A percentile compares a stretch with the other conserved stretches of the same genome.
These are phyloP conservation scores for Ceratobasidium sp. DNA, from an alignment of 1,284 basidiomycete genomes.

Conservation along the genomic window DNA sequence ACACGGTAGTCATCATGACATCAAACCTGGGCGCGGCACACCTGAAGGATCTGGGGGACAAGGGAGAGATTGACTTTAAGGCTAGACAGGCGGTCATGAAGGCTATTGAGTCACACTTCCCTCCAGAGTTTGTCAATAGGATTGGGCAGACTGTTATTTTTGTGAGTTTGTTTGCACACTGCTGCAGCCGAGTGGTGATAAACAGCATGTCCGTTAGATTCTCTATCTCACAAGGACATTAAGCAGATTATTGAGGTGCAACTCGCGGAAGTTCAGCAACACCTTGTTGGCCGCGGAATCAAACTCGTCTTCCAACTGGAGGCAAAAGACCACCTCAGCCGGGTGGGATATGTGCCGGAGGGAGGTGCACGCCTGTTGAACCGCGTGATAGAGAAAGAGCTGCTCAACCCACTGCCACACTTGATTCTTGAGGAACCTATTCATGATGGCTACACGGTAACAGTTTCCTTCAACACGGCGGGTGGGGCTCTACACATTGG, in stretches of 20 bases:
- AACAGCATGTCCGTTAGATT: constrained; percentile 64
- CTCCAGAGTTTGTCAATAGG: constrained; percentile 94
- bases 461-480: constrained; percentile 85
- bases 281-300: constrained; percentile 86
- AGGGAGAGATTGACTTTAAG: constrained; percentile 75
- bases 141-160: constrained; percentile 93
- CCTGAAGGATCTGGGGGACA: constrained; percentile 83
- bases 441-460: constrained; percentile 84
- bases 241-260: constrained; percentile 90
- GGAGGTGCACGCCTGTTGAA: constrained; percentile 95
- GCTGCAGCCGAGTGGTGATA: constrained; percentile 50
- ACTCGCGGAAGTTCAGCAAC: constrained; percentile 66
- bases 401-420: constrained; percentile 92
- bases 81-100: constrained; percentile 81
- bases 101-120: constrained; percentile 86
- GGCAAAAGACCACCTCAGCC: constrained; percentile 87
- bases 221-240: constrained; percentile 80
- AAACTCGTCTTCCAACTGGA: constrained; percentile 80
- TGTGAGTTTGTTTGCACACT: constrained; percentile 66
- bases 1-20: constrained; percentile 95
- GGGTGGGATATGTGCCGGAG: constrained; percentile 85
- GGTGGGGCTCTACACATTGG: constrained; percentile 85
- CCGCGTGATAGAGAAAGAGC: constrained; percentile 91
- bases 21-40: constrained; percentile 89
- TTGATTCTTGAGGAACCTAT: constrained; percentile 89